These are phyloP conservation scores for Gastrodia elata DNA, from an alignment of 106 monocot species.

Conservation along the genomic window DNA sequence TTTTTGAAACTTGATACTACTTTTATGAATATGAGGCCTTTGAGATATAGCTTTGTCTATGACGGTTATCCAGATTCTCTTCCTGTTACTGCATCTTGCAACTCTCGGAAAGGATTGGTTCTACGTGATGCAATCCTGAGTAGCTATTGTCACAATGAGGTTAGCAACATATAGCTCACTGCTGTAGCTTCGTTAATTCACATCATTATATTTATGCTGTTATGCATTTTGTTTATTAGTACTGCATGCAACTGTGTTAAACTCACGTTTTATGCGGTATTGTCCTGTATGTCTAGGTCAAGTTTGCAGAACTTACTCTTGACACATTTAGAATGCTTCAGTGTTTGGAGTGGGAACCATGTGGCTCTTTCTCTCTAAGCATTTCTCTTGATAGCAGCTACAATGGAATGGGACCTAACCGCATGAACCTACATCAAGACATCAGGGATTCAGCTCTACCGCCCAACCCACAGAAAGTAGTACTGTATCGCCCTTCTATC, in stretches of 20 bases:
- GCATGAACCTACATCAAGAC: conserved; percentile 49
- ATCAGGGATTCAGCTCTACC: conserved; percentile 73
- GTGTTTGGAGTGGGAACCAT: conserved; percentile 91
- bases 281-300: conserved; percentile 33
- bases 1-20: conserved; percentile 72
- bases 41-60: conserved; percentile 76
- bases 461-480: conserved; percentile 31
- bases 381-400: conserved; percentile 21
- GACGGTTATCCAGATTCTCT: conserved; percentile 63
- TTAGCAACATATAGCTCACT: conserved; percentile 11
- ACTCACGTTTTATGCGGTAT: not conserved
- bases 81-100: conserved; percentile 13
- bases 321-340: conserved; percentile 94
- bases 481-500: conserved; percentile 2
- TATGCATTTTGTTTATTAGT: not conserved
- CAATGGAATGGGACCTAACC: conserved; percentile 30
- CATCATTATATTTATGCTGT: not conserved
- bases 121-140: conserved; percentile 55
- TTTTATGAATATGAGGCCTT: conserved; percentile 85
- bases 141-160: conserved; percentile 81
- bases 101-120: conserved; percentile 29
- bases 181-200: not conserved
- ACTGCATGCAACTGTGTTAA: not conserved
- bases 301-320: conserved; percentile 74
- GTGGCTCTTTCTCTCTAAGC: conserved; percentile 55